Evolutionary conservation across 108 stramenopile species (phyloP).

Genomic region (Nitzschia putrida): DNA sequence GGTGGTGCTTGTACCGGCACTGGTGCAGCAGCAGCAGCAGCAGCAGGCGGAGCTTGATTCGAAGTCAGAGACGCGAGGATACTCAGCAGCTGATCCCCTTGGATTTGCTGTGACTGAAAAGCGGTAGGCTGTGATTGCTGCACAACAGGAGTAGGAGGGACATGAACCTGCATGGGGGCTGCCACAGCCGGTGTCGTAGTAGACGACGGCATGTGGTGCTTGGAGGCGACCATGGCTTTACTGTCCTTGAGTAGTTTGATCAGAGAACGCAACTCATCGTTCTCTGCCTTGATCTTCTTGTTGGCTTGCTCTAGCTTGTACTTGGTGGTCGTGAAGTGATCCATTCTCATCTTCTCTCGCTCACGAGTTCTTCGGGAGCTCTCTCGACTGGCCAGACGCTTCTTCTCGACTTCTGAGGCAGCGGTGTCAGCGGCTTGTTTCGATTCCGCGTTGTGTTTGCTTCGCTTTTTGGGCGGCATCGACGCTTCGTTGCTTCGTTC

Average conservation of each 20-base stretch:
- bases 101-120: background rate
- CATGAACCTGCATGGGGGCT: background rate
- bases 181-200: background rate
- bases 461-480: too few species aligned
- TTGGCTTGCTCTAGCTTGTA: slow-evolving; percentile 15
- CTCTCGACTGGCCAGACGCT: slow-evolving; percentile 13
- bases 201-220: background rate
- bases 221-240: background rate
- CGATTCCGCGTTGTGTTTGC: too few species aligned
- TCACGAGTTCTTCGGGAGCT: slow-evolving; percentile 22
- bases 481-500: too few species aligned
- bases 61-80: too few species aligned
- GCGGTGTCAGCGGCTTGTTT: too few species aligned
- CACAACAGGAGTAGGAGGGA: background rate
- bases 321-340: slow-evolving; percentile 10
- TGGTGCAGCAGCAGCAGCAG: background rate
- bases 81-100: slow-evolving; percentile 3
- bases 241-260: slow-evolving; percentile 7
- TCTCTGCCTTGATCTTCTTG: slow-evolving; percentile 16
- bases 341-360: slow-evolving; percentile 20
- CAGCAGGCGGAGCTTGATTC: background rate
- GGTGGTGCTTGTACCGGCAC: background rate
- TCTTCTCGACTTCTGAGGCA: slow-evolving; percentile 16
- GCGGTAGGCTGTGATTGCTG: too few species aligned
- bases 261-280: slow-evolving; percentile 11